These are phyloP conservation scores for Fusarium zealandicum DNA, from an alignment of 2,329 filamentous ascomycete species.

Conservation along the genomic window DNA sequence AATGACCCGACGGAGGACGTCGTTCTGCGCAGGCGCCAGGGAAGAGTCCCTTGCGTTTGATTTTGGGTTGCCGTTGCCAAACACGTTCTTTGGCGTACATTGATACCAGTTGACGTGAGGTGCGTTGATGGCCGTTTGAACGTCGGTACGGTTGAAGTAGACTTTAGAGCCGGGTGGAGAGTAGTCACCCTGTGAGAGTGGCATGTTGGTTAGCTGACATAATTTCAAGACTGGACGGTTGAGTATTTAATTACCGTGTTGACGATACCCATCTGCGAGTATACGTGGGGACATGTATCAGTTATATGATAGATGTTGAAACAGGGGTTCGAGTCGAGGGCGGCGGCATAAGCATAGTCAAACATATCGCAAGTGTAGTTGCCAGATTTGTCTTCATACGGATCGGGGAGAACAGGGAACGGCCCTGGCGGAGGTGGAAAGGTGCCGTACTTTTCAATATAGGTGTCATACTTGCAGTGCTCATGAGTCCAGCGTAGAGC, in stretches of 20 bases:
- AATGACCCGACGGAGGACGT: slow-evolving; percentile 41
- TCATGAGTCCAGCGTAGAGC: slow-evolving; percentile 60
- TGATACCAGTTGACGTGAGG: slow-evolving; percentile 49
- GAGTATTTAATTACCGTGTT: slow-evolving; percentile 49
- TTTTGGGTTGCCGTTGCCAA: slow-evolving; percentile 33
- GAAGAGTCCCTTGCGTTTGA: slow-evolving; percentile 30
- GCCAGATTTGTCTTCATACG: slow-evolving; percentile 38
- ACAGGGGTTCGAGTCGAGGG: slow-evolving; percentile 72
- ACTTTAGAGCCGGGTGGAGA: slow-evolving; percentile 66
- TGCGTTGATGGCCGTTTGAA: slow-evolving; percentile 73
- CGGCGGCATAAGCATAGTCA: slow-evolving; percentile 61
- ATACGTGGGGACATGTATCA: slow-evolving; percentile 73
- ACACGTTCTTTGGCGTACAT: slow-evolving; percentile 39
- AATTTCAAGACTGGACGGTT: fast-evolving
- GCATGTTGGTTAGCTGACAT: neutral
- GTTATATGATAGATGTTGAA: slow-evolving; percentile 80
- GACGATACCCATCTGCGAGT: slow-evolving; percentile 74
- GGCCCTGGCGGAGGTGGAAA: slow-evolving; percentile 71
- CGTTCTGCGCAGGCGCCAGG: slow-evolving; percentile 25
- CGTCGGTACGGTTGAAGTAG: slow-evolving; percentile 75
- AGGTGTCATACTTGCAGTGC: slow-evolving; percentile 69
- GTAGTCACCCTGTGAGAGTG: slow-evolving; percentile 58
- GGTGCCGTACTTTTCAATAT: slow-evolving; percentile 65
- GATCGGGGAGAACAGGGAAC: slow-evolving; percentile 54
- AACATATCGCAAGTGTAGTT: slow-evolving; percentile 65